These are phyloP conservation scores for Forsythia suspensa DNA, from an alignment of 257 asterid species.

Conservation along the genomic window DNA sequence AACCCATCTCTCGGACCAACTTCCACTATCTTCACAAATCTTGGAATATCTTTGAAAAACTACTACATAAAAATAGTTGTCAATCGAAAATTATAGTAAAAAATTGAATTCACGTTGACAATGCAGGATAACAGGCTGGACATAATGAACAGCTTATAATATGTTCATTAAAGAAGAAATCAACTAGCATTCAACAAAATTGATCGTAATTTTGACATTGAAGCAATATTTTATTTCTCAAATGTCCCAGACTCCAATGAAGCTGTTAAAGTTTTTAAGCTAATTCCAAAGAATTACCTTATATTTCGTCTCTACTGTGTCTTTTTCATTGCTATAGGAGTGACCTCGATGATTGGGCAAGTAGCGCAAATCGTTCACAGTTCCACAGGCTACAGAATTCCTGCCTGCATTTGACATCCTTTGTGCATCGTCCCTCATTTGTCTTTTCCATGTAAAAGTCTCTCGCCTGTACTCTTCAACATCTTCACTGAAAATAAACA, in stretches of 20 bases:
- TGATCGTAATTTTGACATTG: too few relatives aligned
- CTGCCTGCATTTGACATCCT: slow-evolving; percentile 62
- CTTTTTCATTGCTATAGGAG: slow-evolving; percentile 40
- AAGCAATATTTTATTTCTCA: background rate
- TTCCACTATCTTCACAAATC: slow-evolving; percentile 86
- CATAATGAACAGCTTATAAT: slow-evolving; percentile 1
- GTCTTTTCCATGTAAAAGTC: slow-evolving; percentile 48
- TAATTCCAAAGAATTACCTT: slow-evolving; percentile 42
- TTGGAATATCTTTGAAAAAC: slow-evolving; percentile 72
- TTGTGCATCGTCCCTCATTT: slow-evolving; percentile 39
- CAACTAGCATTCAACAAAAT: slow-evolving; percentile 3
- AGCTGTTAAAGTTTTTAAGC: background rate
- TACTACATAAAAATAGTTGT: slow-evolving; percentile 32
- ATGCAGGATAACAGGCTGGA: background rate
- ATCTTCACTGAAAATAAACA: slow-evolving; percentile 65
- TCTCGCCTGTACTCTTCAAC: slow-evolving; percentile 57
- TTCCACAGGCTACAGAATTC: slow-evolving; percentile 44
- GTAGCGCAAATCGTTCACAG: slow-evolving; percentile 38
- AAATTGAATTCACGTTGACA: background rate
- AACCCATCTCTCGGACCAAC: slow-evolving; percentile 97
- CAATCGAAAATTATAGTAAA: slow-evolving; percentile 11
- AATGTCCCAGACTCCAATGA: background rate
- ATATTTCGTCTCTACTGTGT: slow-evolving; percentile 37
- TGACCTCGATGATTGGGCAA: slow-evolving; percentile 38
- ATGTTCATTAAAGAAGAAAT: background rate